Conservation (phyloP, 441 rosid genomes). For the Populus hybrid region DNA sequence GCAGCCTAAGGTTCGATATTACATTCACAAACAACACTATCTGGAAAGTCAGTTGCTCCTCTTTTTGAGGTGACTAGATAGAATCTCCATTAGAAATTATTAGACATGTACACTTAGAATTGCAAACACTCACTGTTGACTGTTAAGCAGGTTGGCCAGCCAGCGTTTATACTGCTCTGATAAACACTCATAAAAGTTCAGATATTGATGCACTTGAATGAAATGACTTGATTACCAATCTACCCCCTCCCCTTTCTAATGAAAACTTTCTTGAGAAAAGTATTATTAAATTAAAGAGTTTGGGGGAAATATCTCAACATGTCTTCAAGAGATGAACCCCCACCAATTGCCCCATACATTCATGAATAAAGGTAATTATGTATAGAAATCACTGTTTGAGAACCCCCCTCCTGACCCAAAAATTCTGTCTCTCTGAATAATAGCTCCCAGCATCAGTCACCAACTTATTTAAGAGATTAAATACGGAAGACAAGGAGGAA, state of each 20-base stretch:
- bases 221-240: background rate
- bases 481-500: background rate
- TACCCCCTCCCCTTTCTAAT: background rate
- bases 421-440: background rate
- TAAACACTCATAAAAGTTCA: background rate
- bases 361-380: background rate
- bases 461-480: background rate
- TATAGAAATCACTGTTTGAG: background rate
- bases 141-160: background rate
- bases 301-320: background rate
- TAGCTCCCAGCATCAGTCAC: background rate
- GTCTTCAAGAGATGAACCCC: background rate
- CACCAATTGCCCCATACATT: background rate
- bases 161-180: background rate
- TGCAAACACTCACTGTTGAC: background rate
- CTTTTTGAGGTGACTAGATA: background rate
- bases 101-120: background rate
- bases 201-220: background rate
- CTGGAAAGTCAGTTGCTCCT: background rate
- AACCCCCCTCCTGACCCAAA: background rate
- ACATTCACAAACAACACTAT: no score
- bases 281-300: background rate
- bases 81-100: background rate
- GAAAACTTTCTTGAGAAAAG: background rate
- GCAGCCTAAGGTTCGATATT: background rate